phyloP scores from a whole-genome alignment of 371 early-diverging fungal species.

The Mortierella polycephala region DNA sequence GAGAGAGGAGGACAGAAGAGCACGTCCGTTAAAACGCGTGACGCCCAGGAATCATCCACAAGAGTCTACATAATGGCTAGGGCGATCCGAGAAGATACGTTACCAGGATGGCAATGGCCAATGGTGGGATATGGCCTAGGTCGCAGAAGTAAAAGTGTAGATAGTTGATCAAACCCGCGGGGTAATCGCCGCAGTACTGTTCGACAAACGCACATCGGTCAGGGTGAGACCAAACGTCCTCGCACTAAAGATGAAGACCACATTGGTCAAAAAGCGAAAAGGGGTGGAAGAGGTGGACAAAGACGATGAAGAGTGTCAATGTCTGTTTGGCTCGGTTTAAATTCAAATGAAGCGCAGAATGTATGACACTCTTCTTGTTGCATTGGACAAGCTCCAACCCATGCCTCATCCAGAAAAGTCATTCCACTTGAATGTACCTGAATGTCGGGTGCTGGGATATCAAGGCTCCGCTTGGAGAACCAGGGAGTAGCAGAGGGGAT shows the following conservation, averaged over 20 bases:
- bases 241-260: constrained; percentile 58
- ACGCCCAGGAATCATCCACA: too few relatives aligned
- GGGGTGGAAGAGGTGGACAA: neutral
- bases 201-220: constrained; percentile 68
- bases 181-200: constrained; percentile 62
- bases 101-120: constrained; percentile 61
- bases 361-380: too few relatives aligned
- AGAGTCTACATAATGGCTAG: too few relatives aligned
- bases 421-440: constrained; percentile 18
- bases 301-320: neutral
- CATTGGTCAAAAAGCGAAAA: neutral
- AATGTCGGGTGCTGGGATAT: constrained; percentile 3
- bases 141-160: constrained; percentile 72
- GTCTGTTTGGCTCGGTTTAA: neutral
- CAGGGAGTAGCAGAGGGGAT: constrained; percentile 3
- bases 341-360: too few relatives aligned
- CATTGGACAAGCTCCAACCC: too few relatives aligned
- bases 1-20: constrained; percentile 3
- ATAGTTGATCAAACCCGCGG: constrained; percentile 70
- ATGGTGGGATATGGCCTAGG: constrained; percentile 55
- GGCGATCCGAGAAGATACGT: neutral
- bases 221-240: constrained; percentile 61
- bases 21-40: too few relatives aligned
- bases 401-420: too few relatives aligned
- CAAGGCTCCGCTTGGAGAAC: constrained; percentile 35